Conservation (phyloP, 768 basidiomycete species). For the Rhodotorula taiwanensis region DNA sequence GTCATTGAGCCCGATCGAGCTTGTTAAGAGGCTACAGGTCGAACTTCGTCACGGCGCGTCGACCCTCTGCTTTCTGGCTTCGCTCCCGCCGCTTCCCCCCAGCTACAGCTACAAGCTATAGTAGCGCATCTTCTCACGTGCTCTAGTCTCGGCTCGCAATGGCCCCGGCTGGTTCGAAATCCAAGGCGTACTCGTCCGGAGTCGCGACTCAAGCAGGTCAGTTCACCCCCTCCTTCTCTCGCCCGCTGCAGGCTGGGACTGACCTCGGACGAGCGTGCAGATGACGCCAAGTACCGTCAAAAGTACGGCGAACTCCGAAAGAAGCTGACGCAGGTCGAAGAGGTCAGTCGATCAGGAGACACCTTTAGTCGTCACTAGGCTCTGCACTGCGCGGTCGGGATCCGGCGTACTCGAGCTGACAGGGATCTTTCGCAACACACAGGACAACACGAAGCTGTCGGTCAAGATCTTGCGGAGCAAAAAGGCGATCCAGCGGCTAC, state of each 20-base stretch:
- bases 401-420: too few relatives aligned
- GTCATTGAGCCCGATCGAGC: not conserved
- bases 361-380: not conserved
- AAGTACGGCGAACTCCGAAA: conserved; percentile 34
- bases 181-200: conserved; percentile 11
- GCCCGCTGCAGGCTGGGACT: not conserved
- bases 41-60: not conserved
- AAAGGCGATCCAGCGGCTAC: conserved; percentile 35
- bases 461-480: conserved; percentile 35
- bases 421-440: too few relatives aligned
- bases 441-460: conserved; percentile 37
- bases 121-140: rapidly evolving
- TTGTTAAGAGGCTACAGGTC: not conserved
- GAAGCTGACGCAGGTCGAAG: conserved; percentile 32
- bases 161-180: conserved; percentile 17
- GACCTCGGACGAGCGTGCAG: not conserved
- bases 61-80: too few relatives aligned
- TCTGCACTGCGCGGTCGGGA: too few relatives aligned
- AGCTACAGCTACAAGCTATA: too few relatives aligned
- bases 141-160: not conserved
- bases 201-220: conserved; percentile 27
- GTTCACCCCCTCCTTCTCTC: not conserved
- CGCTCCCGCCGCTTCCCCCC: too few relatives aligned
- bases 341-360: conserved; percentile 1
- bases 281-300: conserved; percentile 35